A percentile compares a stretch with the other conserved stretches of the same genome.
Conservation (phyloP, 1,139 yeast species). For the Meyerozyma athensensis region DNA sequence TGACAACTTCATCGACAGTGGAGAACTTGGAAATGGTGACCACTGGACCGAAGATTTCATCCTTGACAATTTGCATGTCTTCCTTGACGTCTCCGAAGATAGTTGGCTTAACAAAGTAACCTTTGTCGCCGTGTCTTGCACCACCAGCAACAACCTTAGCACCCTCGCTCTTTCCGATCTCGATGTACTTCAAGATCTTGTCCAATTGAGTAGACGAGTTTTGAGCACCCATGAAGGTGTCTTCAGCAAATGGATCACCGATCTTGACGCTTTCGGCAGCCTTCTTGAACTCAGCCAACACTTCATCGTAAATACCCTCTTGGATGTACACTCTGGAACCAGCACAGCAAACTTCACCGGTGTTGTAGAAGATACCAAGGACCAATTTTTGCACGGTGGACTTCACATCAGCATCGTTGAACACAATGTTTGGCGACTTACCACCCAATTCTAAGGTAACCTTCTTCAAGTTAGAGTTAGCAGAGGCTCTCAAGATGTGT, state of each 20-base stretch:
- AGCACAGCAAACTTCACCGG: slow-evolving; percentile 88
- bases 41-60: slow-evolving; percentile 88
- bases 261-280: slow-evolving; percentile 51
- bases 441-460: slow-evolving; percentile 86
- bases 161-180: slow-evolving; percentile 70
- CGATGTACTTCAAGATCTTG: slow-evolving; percentile 69
- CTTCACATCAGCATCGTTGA: slow-evolving; percentile 66
- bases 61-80: slow-evolving; percentile 65
- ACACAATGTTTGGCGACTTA: slow-evolving; percentile 77
- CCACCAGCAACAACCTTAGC: slow-evolving; percentile 78
- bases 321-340: slow-evolving; percentile 81
- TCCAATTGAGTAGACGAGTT: slow-evolving; percentile 71
- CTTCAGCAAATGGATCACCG: slow-evolving; percentile 75
- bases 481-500: slow-evolving; percentile 67
- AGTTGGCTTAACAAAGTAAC: slow-evolving; percentile 78
- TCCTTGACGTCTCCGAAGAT: slow-evolving; percentile 67
- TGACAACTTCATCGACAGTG: slow-evolving; percentile 65
- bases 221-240: slow-evolving; percentile 81
- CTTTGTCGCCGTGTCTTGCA: slow-evolving; percentile 59
- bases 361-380: slow-evolving; percentile 68
- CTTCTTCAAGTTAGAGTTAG: slow-evolving; percentile 65
- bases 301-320: slow-evolving; percentile 67
- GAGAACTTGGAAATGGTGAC: slow-evolving; percentile 70
- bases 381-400: slow-evolving; percentile 58
- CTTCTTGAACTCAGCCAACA: slow-evolving; percentile 54